Base-by-base conservation (phyloP, 352 stramenopile genomes). In the Phytopythium aichiense region DNA sequence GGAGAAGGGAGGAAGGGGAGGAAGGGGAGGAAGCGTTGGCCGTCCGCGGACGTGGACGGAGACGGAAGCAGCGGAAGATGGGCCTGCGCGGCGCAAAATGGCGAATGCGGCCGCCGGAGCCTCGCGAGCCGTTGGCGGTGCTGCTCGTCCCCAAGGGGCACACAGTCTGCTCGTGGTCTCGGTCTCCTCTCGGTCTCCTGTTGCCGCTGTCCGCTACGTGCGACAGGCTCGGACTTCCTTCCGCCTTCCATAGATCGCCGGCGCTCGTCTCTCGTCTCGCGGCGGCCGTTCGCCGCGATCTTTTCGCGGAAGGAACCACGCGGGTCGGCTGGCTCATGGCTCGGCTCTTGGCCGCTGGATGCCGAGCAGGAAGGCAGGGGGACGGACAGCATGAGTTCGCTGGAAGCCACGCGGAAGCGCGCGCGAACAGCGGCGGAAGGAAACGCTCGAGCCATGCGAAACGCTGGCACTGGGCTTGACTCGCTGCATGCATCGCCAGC, bases 271-370 rank as follows among this genome's bases (percentile, higher is more conserved):
- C 37, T 43, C 37, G 37, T 4, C 37, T 20, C 35, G n/a, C 35
- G 31, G 12, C 28, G 11, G 20, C 35, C 38, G 54, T 30, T 30
- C 38, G 18, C 50, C 22, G 30, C 11, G 55, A 60, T 60, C 55
- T 60, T 60, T 60, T 60, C 55, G 23, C 23, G 55, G 38, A 52
- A 60, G 55, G n/a, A 58, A 58, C 20, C 51, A 23, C 15, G 28
- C 28, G 7, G 28, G 28, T 31, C 28, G 28, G 28, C 28, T 31
- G 28, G 3, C 28, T 31, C 28, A 31, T 31, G 28, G 7, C 28
- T 31, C 28, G 28, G 28, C 28, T 31, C 28, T 31, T 5, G 28
- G 35, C 35, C 12, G 35, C 35, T 40, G 35, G 35, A 11, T 40
- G 35, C 35, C 1, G 12, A 7, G 35, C 5, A 15, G 35, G 9